A percentile compares a stretch with the other conserved stretches of the same genome.
phyloP scores from a whole-genome alignment of 140 eudicot species.

The Senecio squalidus region DNA sequence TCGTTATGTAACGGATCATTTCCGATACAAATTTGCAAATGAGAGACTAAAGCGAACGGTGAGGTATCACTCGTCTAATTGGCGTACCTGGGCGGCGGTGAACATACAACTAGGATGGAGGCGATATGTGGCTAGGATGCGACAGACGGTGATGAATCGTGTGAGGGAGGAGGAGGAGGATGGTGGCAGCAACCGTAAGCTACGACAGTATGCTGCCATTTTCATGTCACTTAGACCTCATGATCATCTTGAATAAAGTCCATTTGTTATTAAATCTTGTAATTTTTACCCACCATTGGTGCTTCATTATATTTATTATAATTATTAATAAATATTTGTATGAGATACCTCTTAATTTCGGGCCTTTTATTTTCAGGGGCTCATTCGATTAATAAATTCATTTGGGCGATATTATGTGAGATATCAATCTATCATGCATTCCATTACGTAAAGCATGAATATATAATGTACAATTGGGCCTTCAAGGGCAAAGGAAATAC shows the following conservation, averaged over 20 bases:
- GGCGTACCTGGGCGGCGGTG: slow-evolving; percentile 99
- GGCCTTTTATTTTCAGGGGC: too few relatives aligned
- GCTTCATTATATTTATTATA: slow-evolving; percentile 1
- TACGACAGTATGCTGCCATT: slow-evolving; percentile 79
- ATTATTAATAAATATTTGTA: too few relatives aligned
- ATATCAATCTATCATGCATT: too few relatives aligned
- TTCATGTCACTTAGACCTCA: slow-evolving; percentile 78
- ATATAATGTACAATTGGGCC: too few relatives aligned
- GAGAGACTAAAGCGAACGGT: slow-evolving; percentile 73
- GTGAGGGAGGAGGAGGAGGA: slow-evolving; percentile 27
- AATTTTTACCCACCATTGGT: slow-evolving; percentile 16
- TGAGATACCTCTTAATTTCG: too few relatives aligned
- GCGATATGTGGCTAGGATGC: slow-evolving; percentile 59
- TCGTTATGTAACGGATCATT: slow-evolving; percentile 80
- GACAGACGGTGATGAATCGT: slow-evolving; percentile 30
- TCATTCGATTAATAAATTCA: too few relatives aligned
- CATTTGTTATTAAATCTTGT: slow-evolving; percentile 14
- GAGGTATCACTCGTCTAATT: slow-evolving; percentile 77
- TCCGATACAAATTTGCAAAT: slow-evolving; percentile 87
- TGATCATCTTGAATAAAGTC: slow-evolving; percentile 66
- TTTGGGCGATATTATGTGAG: too few relatives aligned
- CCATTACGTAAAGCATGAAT: too few relatives aligned
- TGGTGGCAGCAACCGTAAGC: slow-evolving; percentile 49
- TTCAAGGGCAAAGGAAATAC: too few relatives aligned
- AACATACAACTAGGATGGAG: slow-evolving; percentile 89